Percentiles rank a stretch among this genome's conserved stretches.
Conservation (phyloP, 371 early-diverging fungal genomes). For the Mortierella polycephala region DNA sequence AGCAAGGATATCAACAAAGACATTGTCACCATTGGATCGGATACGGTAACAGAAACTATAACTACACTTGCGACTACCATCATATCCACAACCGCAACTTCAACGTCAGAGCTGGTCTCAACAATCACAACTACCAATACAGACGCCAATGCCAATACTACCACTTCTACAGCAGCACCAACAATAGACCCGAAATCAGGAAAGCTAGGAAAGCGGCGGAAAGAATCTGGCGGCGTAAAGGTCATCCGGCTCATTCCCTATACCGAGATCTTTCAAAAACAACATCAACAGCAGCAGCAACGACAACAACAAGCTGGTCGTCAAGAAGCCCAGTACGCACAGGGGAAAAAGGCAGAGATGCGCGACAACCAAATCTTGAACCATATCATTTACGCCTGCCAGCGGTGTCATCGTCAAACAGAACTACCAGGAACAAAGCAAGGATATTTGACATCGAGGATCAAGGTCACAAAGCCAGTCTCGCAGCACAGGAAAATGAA, state of each 20-base stretch:
- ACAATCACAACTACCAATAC: background rate
- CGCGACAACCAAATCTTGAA: constrained; percentile 31
- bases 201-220: background rate
- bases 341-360: constrained; percentile 4
- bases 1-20: background rate
- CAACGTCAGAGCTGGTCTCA: background rate
- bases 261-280: constrained; percentile 23
- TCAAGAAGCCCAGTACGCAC: background rate
- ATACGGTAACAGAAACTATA: too few species aligned
- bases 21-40: too few species aligned
- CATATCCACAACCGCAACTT: background rate
- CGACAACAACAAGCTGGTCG: background rate
- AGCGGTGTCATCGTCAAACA: constrained; percentile 35
- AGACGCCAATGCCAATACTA: too few species aligned
- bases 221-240: background rate
- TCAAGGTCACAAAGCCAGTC: constrained; percentile 22
- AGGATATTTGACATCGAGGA: constrained; percentile 12
- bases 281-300: constrained; percentile 23
- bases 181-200: background rate
- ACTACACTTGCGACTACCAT: background rate
- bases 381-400: constrained; percentile 36
- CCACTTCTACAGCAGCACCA: too few species aligned
- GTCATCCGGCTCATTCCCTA: constrained; percentile 26
- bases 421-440: constrained; percentile 40
- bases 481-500: constrained; percentile 20